Conservation (phyloP, 805 yeast species). For the Schizosaccharomyces cryophilus region DNA sequence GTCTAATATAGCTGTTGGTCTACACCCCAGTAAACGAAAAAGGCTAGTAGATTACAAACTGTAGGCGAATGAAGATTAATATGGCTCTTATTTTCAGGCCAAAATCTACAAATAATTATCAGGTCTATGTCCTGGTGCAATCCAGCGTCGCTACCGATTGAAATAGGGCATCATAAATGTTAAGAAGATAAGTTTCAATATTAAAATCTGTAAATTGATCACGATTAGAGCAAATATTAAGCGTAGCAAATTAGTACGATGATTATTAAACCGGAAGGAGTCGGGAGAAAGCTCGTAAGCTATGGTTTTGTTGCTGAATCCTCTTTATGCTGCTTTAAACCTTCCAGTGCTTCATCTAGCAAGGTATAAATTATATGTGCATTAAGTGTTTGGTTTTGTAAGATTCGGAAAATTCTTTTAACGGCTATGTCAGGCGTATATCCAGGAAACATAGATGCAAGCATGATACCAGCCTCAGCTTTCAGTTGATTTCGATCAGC, state of each 20-base stretch:
- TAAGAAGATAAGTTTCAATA: no score
- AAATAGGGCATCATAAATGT: no score
- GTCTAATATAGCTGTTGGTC: background rate
- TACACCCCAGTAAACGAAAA: background rate
- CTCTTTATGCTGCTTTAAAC: background rate
- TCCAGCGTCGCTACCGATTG: slow-evolving; percentile 76
- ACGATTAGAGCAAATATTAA: no score
- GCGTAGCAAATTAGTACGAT: no score
- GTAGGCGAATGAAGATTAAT: slow-evolving; percentile 54
- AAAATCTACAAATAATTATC: slow-evolving; percentile 36
- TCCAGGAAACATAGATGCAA: slow-evolving; percentile 1
- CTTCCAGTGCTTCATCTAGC: background rate
- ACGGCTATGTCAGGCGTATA: background rate
- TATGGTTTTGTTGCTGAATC: no score
- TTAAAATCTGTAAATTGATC: no score
- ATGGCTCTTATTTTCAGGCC: slow-evolving; percentile 52
- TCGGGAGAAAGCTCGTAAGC: no score
- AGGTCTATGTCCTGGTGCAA: slow-evolving; percentile 52
- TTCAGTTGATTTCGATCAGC: background rate
- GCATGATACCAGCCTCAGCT: slow-evolving; percentile 1
- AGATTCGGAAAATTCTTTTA: background rate
- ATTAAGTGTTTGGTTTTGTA: slow-evolving; percentile 1
- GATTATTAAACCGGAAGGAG: no score
- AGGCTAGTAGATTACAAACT: slow-evolving; percentile 43
- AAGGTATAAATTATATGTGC: background rate